Evolutionary conservation across 2,329 filamentous ascomycete species (phyloP).

Genomic region (Arthrinium phaeospermum): DNA sequence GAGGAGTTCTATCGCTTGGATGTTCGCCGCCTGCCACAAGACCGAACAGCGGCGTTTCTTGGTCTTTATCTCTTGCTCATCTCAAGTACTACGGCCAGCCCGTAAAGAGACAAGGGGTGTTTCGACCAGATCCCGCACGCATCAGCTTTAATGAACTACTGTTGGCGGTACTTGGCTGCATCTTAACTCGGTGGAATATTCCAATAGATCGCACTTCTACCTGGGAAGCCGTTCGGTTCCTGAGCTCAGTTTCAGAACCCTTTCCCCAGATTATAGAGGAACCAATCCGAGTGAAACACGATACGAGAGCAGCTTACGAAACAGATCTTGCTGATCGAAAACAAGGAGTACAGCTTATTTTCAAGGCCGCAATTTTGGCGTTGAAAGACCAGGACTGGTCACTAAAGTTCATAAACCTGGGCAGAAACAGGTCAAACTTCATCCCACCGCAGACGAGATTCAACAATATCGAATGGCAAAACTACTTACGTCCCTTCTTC

Average conservation of each 20-base stretch:
- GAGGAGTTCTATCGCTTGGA: conserved; percentile 23
- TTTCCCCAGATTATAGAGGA: background rate
- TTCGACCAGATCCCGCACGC: conserved; percentile 19
- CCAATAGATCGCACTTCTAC: background rate
- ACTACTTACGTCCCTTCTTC: background rate
- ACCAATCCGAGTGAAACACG: background rate
- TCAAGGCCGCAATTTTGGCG: background rate
- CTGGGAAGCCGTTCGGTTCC: background rate
- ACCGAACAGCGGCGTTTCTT: conserved; percentile 20
- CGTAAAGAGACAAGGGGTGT: background rate
- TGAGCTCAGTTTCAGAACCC: background rate
- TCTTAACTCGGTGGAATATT: background rate
- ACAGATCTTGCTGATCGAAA: background rate
- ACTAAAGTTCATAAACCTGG: background rate
- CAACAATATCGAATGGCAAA: background rate
- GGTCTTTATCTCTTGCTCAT: conserved; percentile 25
- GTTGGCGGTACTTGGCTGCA: conserved; percentile 20
- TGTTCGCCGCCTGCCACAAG: conserved; percentile 6
- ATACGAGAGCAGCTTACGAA: background rate
- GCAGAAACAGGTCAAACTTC: background rate
- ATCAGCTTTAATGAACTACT: conserved; percentile 23
- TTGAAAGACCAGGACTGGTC: background rate
- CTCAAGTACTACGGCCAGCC: conserved; percentile 24
- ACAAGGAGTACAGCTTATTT: background rate
- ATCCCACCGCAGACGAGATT: background rate